Percentiles rank a stretch among this genome's conserved stretches.
Evolutionary conservation across 257 asterid genomes (phyloP).

Genomic region (Cordia subcordata): DNA sequence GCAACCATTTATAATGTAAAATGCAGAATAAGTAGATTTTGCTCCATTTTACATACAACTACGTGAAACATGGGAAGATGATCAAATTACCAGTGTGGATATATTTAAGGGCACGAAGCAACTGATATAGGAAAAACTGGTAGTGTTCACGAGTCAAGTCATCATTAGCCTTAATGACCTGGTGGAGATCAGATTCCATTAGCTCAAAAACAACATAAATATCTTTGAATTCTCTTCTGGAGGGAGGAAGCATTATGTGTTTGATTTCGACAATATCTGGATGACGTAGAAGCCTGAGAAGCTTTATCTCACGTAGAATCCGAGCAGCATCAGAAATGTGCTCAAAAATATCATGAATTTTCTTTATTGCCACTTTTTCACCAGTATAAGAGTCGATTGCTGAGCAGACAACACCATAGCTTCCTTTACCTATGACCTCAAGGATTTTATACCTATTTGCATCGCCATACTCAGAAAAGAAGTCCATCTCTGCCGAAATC

Average conservation of each 20-base stretch:
- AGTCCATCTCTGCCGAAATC: slow-evolving; percentile 71
- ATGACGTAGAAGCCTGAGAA: slow-evolving; percentile 82
- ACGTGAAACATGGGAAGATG: background rate
- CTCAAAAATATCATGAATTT: slow-evolving; percentile 77
- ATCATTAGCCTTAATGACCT: slow-evolving; percentile 94
- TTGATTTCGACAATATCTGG: slow-evolving; percentile 94
- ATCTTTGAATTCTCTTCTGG: slow-evolving; percentile 80
- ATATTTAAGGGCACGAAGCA: slow-evolving; percentile 84
- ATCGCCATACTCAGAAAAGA: slow-evolving; percentile 90
- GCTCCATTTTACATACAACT: no score
- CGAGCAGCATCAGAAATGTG: slow-evolving; percentile 91
- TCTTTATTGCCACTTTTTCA: slow-evolving; percentile 88
- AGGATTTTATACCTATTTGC: slow-evolving; percentile 72
- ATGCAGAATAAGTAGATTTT: no score
- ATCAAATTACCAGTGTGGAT: slow-evolving; percentile 68
- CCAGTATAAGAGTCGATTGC: slow-evolving; percentile 77
- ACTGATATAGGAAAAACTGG: slow-evolving; percentile 83
- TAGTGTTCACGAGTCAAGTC: slow-evolving; percentile 88
- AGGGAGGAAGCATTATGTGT: slow-evolving; percentile 91
- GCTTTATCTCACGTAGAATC: slow-evolving; percentile 87
- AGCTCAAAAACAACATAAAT: slow-evolving; percentile 93
- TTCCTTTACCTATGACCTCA: slow-evolving; percentile 89
- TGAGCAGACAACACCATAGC: slow-evolving; percentile 95
- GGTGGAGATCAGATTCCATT: slow-evolving; percentile 94
- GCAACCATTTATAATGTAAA: no score